Conservation (phyloP, 2,329 filamentous ascomycete species). For the Neonectria hederae region DNA sequence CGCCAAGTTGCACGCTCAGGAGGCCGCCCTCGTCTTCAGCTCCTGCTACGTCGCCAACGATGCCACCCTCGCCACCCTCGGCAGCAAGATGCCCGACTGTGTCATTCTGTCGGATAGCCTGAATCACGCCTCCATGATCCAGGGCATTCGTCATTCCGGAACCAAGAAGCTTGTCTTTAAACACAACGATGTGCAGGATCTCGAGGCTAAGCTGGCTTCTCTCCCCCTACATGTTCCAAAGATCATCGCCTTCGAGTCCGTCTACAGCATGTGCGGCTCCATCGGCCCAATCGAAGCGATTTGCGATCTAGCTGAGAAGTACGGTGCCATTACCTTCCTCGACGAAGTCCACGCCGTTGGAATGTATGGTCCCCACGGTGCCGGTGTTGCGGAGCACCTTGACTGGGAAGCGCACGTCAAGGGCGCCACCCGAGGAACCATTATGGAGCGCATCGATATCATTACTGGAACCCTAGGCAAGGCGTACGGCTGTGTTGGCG, state of each 20-base stretch:
- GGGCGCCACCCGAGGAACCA: conserved; percentile 78
- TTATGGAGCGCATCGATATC: conserved; percentile 97
- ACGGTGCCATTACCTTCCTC: conserved; percentile 95
- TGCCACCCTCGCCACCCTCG: conserved; percentile 94
- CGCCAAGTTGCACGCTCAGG: conserved; percentile 90
- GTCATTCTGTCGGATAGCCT: conserved; percentile 97
- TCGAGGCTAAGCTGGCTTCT: conserved; percentile 91
- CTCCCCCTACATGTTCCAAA: conserved; percentile 88
- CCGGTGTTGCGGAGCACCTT: conserved; percentile 95
- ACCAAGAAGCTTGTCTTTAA: conserved; percentile 99
- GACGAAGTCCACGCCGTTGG: conserved; percentile 99
- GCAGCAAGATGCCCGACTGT: conserved; percentile 94
- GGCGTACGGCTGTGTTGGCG: conserved; percentile 96
- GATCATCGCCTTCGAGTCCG: conserved; percentile 98
- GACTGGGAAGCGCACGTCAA: conserved; percentile 88
- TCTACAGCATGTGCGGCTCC: conserved; percentile 99
- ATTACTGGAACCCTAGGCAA: conserved; percentile 98
- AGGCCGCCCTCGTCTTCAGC: conserved; percentile 91
- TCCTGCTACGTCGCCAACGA: conserved; percentile 99
- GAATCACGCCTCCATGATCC: conserved; percentile 99
- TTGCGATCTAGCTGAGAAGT: conserved; percentile 96
- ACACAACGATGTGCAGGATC: conserved; percentile 93
- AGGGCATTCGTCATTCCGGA: conserved; percentile 96
- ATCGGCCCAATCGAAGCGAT: conserved; percentile 96
- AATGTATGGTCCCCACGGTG: conserved; percentile 97